Base-by-base conservation (phyloP, 805 yeast genomes). In the Hanseniaspora opuntiae region DNA sequence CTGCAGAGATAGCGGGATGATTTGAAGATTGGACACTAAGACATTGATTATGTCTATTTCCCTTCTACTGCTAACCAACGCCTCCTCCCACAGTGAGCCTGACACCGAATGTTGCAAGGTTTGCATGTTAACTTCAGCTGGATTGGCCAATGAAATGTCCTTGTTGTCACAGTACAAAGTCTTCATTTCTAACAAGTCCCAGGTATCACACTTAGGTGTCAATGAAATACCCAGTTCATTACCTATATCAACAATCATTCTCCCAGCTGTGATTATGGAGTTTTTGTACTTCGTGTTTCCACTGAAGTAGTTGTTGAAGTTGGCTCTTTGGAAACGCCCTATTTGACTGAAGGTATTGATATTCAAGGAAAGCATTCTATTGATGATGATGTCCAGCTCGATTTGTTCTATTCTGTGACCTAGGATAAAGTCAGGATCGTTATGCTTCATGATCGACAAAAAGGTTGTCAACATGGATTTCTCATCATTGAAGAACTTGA, bases 201-300 rank as follows among this genome's bases (percentile, higher is more conserved):
- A 93, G 17, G 90, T 84, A 66, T 87, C 95, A 69, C 97, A 93
- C 65, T 88, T 87, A 4, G 83, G 72, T 4, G 96, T 87, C 57
- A 90, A 71, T 0, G 97, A 89, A 65, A 84, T 93, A 47, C 97
- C 98, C 80, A 89, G 77, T 62, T 87, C 96, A 66, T 93, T 93
- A 50, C 90, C 87, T 62, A 93, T 79, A 67, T 93, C 98, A 74
- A 96, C 86, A 45, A 90, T 62, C 54, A 93, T 74, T 60, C 98
- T 75, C 37, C 98, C 98, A 38, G 88, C 79, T 62, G 83, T 75
- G 20, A 86, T 75, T 54, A 86, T 88, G 49, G 84, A 72, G 17
- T 86, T 73, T 40, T 76, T 74, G 59, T 77, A 74, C 53, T 72
- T 74, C 38, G 72, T 70, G 47, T 72, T 73, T 54, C 74, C 74